Conservation (phyloP, 441 rosid genomes). For the Pelargonium fulgidum region DNA sequence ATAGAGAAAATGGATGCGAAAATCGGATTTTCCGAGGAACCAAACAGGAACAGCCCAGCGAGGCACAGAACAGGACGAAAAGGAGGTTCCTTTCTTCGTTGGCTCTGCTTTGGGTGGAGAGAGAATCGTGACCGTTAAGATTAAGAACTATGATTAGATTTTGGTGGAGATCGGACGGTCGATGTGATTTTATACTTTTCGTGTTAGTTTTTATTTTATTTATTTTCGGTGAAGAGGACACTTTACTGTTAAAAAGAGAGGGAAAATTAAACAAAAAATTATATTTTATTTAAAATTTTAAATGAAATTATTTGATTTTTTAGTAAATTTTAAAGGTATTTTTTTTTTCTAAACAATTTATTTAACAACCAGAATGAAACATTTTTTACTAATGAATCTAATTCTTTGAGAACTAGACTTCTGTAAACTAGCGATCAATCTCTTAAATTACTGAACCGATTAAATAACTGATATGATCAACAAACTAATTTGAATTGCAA, state of each 20-base stretch:
- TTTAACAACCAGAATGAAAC: too few relatives aligned
- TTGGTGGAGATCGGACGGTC: neutral
- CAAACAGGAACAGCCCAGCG: constrained; percentile 20
- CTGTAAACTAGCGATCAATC: too few relatives aligned
- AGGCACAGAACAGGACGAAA: neutral
- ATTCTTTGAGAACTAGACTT: too few relatives aligned
- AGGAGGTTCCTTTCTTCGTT: constrained; percentile 31
- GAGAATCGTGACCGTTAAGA: neutral
- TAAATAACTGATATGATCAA: too few relatives aligned
- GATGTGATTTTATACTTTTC: constrained; percentile 2
- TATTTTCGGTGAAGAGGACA: too few relatives aligned
- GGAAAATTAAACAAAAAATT: neutral
- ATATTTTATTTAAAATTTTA: too few relatives aligned
- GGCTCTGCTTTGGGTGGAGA: constrained; percentile 17
- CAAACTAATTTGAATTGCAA: too few relatives aligned
- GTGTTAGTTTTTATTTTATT: neutral
- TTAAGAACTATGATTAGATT: neutral
- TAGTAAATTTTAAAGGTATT: too few relatives aligned
- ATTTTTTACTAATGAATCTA: too few relatives aligned
- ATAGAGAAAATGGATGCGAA: constrained; percentile 13
- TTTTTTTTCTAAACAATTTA: too few relatives aligned
- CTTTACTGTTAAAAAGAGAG: constrained; percentile 2
- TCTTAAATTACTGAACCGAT: too few relatives aligned
- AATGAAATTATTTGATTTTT: too few relatives aligned
- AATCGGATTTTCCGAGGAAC: constrained; percentile 22